phyloP scores from a whole-genome alignment of 148 eudicot genomes.

The Vaccinium darrowii region DNA sequence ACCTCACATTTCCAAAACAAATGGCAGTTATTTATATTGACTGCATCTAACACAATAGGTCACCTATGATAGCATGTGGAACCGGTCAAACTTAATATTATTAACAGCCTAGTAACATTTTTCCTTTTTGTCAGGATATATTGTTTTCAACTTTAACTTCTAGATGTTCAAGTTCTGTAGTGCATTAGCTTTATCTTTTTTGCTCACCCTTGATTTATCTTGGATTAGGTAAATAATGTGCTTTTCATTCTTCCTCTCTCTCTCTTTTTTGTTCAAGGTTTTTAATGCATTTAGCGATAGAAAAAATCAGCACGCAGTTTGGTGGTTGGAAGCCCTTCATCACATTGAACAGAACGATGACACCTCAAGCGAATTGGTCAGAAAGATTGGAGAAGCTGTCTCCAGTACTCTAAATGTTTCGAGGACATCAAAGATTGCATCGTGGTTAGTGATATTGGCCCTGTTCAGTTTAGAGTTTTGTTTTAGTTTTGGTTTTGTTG shows the following conservation, averaged over 20 bases:
- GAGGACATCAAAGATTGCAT: conserved; percentile 49
- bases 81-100: neutral
- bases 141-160: neutral
- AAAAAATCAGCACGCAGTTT: conserved; percentile 41
- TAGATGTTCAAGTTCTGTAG: neutral
- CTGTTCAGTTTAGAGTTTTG: no score
- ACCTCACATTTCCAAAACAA: no score
- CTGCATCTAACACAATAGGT: neutral
- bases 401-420: conserved; percentile 53
- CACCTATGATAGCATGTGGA: neutral
- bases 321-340: conserved; percentile 87
- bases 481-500: no score
- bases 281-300: conserved; percentile 37
- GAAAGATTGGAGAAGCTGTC: conserved; percentile 75
- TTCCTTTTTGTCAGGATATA: neutral
- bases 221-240: conserved; percentile 4
- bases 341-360: conserved; percentile 65
- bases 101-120: neutral
- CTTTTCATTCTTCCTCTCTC: neutral
- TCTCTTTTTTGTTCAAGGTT: conserved; percentile 46
- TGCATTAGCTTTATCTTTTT: neutral
- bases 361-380: conserved; percentile 44
- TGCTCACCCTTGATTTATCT: conserved; percentile 4
- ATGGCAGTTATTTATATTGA: neutral
- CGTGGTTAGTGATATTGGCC: conserved; percentile 43